Base-by-base conservation (phyloP, 345 rosid genomes). In the Gossypium longicalyx region DNA sequence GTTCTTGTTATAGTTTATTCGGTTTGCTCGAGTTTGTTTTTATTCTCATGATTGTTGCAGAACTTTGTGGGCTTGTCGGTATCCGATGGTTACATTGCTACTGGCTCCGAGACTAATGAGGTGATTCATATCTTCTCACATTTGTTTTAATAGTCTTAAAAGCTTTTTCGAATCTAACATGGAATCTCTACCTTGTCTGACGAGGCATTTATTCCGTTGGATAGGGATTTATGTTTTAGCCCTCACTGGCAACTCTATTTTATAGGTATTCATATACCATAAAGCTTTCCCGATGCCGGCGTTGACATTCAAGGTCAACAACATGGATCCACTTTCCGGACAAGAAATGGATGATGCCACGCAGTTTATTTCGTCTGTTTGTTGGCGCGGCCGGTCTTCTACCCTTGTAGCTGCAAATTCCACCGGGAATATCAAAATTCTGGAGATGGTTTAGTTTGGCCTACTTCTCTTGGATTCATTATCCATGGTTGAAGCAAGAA, bases 101-200 rank as follows among this genome's bases (percentile, higher is more conserved):
- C 99, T 12, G 99, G 98, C 71, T 95, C 99, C 22, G 98, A 93
- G 88, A 95, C 96, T 65, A 95, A 93, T 64, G 99, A 95, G 99
- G 99, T 95, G 87, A 60, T 71, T 11, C n/a, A 63, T 27, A 7
- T 77, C 1, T 45, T 60, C 20, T 29, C 48, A 70, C 60, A 3
- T 34, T 34, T 34, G 38, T 34, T 34, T 34, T 34, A 34, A 34
- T 34, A 34, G 38, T 34, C 38, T 34, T 34, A 34, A 34, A 34
- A 34, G 38, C 38, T 34, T 34, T 34, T 34, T 4, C 0, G 38
- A 34, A 34, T 34, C 7, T 34, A 4, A 34, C 38, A 34, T 34
- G 38, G 38, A 34, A 34, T 34, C 38, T 34, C 38, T 34, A 34
- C 6, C 38, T 34, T 34, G 38, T 34, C 38, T 6, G 6, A 34